A percentile compares a stretch with the other conserved stretches of the same genome.
These are phyloP conservation scores for Aciculosporium take DNA, from an alignment of 2,329 filamentous ascomycete species.

Conservation along the genomic window DNA sequence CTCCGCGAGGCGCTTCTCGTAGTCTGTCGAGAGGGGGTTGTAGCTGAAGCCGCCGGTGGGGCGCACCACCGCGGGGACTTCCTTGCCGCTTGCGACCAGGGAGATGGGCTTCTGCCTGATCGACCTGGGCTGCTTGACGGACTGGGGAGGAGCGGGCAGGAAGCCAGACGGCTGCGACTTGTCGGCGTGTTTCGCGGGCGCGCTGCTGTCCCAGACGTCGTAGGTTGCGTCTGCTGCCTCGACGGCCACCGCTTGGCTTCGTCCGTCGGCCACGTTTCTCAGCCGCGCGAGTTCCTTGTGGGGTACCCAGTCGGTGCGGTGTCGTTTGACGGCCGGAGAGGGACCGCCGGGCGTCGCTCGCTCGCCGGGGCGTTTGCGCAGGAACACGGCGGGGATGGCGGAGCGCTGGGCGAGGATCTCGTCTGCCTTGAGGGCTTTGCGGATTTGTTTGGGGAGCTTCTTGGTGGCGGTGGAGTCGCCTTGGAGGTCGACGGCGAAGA, in stretches of 20 bases:
- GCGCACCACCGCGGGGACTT: slow-evolving; percentile 61
- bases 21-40: slow-evolving; percentile 79
- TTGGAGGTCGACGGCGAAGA: slow-evolving; percentile 70
- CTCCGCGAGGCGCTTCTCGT: slow-evolving; percentile 57
- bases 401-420: slow-evolving; percentile 83
- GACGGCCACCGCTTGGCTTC: slow-evolving; percentile 39
- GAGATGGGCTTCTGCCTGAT: slow-evolving; percentile 66
- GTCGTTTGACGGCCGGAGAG: slow-evolving; percentile 62
- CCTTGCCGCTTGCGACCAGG: slow-evolving; percentile 67
- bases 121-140: slow-evolving; percentile 59
- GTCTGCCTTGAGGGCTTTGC: slow-evolving; percentile 75
- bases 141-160: slow-evolving; percentile 47
- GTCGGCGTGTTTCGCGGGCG: slow-evolving; percentile 24
- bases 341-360: slow-evolving; percentile 57
- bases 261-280: slow-evolving; percentile 67
- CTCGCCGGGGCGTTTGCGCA: slow-evolving; percentile 59
- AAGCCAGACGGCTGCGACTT: slow-evolving; percentile 36
- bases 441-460: slow-evolving; percentile 48
- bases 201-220: slow-evolving; percentile 59
- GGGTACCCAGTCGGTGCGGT: slow-evolving; percentile 65
- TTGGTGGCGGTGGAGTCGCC: slow-evolving; percentile 54
- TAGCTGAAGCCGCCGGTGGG: slow-evolving; percentile 80
- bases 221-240: slow-evolving; percentile 49
- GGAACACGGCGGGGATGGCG: slow-evolving; percentile 61
- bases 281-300: slow-evolving; percentile 72